Evolutionary conservation across 2,329 filamentous ascomycete species (phyloP).

Genomic region (Fusarium subglutinans): DNA sequence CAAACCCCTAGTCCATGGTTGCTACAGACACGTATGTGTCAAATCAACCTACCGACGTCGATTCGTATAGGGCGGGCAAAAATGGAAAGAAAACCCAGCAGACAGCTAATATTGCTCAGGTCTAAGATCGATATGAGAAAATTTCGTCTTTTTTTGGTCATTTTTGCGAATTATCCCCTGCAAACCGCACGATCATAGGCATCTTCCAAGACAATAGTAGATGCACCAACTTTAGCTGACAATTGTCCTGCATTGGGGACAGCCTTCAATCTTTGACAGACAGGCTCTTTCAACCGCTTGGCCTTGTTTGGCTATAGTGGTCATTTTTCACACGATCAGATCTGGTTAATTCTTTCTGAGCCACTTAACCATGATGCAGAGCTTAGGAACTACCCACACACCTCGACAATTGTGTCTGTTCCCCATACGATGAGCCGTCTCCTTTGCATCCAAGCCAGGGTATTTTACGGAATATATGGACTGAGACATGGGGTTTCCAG

Average conservation of each 20-base stretch:
- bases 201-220: slow-evolving; percentile 23
- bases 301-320: slow-evolving; percentile 23
- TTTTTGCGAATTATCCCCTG: slow-evolving; percentile 12
- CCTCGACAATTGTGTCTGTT: background rate
- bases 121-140: background rate
- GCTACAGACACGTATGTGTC: slow-evolving; percentile 2
- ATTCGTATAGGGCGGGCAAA: background rate
- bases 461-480: slow-evolving; percentile 2
- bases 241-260: slow-evolving; percentile 15
- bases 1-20: slow-evolving; percentile 4
- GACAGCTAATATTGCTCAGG: slow-evolving; percentile 11
- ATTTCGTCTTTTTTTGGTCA: slow-evolving; percentile 8
- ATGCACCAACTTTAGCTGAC: slow-evolving; percentile 24
- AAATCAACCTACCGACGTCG: background rate
- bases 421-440: background rate
- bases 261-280: slow-evolving; percentile 22
- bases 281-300: slow-evolving; percentile 29
- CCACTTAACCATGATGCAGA: slow-evolving; percentile 13
- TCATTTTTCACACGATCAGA: slow-evolving; percentile 28
- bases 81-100: slow-evolving; percentile 1
- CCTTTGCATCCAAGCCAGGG: background rate
- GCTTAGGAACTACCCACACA: background rate
- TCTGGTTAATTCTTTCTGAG: slow-evolving; percentile 13
- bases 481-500: background rate
- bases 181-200: slow-evolving; percentile 21